Base-by-base conservation (phyloP, 2,329 filamentous ascomycete species). In the Exophiala calicioides region DNA sequence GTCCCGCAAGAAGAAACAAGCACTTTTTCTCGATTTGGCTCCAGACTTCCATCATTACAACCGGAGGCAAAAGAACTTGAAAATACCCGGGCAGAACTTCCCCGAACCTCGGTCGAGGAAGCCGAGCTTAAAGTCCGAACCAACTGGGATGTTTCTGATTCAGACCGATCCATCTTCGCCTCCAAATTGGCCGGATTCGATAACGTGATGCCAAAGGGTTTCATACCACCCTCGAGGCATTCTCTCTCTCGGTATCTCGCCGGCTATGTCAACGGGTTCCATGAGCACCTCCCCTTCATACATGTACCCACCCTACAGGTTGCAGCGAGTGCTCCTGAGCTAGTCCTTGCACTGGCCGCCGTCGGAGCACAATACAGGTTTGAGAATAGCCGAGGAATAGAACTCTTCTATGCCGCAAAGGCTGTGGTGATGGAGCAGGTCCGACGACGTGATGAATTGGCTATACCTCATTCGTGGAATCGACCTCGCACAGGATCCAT, bases 401-500 rank as follows among this genome's bases (percentile, higher is more conserved):
- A 79, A 33, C 67, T 82, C 2, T 82, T 80, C 57, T 75, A 78
- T 59, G 75, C 76, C 9, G 76, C 77, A 8, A 78, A 76, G 55
- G 69, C 75, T 6, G 75, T 82, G 24, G 67, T 79, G 24, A 66
- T 72, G 1, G 71, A 78, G 55, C 72, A 76, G 13, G 73, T 80
- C 29, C 69, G 72, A 31, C 67, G 72, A 47, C 66, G 73, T 45
- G 75, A 79, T 53, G 70, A 72, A 37, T 71, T 70, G 27, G 63
- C 74, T 47, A 63, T 66, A 12, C 63, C 65, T 31, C 65, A 63
- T 33, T 60, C 68, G 18, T 73, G 70, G 70, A 70, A 68, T 38
- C 65, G 68, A 47, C 61, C 64, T 23, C 65, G 65, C 26, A 64
- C 68, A 10, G 55, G 60, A 26, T 62, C 66, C 6, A 62, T 62